Conservation (phyloP, 2,329 filamentous ascomycete species). For the Helotiales sp. region DNA sequence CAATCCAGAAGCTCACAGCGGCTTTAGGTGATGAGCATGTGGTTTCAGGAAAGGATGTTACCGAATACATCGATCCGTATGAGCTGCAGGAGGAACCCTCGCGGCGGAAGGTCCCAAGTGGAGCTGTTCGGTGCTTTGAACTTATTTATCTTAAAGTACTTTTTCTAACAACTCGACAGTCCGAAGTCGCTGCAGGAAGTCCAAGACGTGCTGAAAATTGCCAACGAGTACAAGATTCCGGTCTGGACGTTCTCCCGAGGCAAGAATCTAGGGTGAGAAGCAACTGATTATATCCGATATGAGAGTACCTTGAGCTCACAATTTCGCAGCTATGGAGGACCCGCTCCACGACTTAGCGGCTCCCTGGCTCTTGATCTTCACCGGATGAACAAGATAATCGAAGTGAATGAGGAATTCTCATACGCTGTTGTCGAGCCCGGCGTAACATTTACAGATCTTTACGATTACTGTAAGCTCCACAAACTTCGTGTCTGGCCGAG, state of each 20-base stretch:
- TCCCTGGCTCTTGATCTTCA: conserved; percentile 37
- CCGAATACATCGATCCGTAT: conserved; percentile 48
- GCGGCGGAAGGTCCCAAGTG: conserved; percentile 43
- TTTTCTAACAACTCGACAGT: conserved; percentile 25
- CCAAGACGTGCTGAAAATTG: conserved; percentile 35
- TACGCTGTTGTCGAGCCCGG: conserved; percentile 42
- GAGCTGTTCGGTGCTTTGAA: conserved; percentile 40
- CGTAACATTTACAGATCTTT: conserved; percentile 47
- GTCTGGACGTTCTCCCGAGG: conserved; percentile 38
- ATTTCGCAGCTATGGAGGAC: conserved; percentile 12
- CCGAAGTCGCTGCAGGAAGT: conserved; percentile 36
- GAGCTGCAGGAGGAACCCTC: conserved; percentile 43
- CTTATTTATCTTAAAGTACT: not conserved
- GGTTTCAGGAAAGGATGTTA: conserved; percentile 39
- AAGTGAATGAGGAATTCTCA: conserved; percentile 36
- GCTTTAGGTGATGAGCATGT: conserved; percentile 41
- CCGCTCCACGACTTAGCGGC: conserved; percentile 11
- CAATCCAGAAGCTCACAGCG: conserved; percentile 37
- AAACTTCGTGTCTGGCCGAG: conserved; percentile 47
- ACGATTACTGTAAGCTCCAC: conserved; percentile 41
- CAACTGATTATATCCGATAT: no score
- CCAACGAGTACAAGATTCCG: conserved; percentile 37
- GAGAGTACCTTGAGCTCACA: not conserved
- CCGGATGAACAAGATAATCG: conserved; percentile 38
- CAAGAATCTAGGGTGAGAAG: conserved; percentile 41